Base-by-base conservation (phyloP, 345 rosid species). In the Durio zibethinus region DNA sequence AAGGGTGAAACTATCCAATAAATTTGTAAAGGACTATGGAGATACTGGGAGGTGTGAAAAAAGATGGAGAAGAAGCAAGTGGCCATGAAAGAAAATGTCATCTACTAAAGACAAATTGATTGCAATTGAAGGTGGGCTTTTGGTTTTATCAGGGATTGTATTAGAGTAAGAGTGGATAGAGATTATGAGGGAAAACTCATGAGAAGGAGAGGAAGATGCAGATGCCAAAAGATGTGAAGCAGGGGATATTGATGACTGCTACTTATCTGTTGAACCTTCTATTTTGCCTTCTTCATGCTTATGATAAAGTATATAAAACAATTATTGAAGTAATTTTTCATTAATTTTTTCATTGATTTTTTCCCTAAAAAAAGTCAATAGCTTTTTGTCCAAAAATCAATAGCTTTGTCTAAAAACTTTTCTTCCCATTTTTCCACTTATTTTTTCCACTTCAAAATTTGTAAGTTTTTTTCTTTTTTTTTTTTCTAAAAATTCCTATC, bases 71-170 rank as follows among this genome's bases (percentile, higher is more conserved):
- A 98, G 97, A 9, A 95, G 97, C 81, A 95, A 89, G 78, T 95
- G 97, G 50, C 99, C 99, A 73, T 93, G 98, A 83, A 94, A 94
- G 97, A 94, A 94, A 82, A 94, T 93, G 50, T 93, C 98, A 83
- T 94, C 98, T 0, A 98, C 98, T 0, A 98, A 98, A 18, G 98
- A 85, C 54, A 95, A 84, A 82, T 95, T 98, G 10, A 92, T 84
- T 5, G 94, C 91, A 69, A 87, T 81, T 18, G 93, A 83, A 77
- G 83, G 59, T 56, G 72, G 81, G 79, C 76, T 2, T 43, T 79
- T 84, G 36, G 86, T 78, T 70, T 85, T 86, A 43, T 85, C 81
- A 75, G 82, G 62, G 43, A 80, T 48, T 35, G 89, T 33, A 3
- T 87, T 59, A 50, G 91, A 83, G 40, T 89, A 84, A 59, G 94